A percentile compares a stretch with the other conserved stretches of the same genome.
These are phyloP conservation scores for Globisporangium parvum DNA, from an alignment of 352 stramenopile genomes.

Conservation along the genomic window DNA sequence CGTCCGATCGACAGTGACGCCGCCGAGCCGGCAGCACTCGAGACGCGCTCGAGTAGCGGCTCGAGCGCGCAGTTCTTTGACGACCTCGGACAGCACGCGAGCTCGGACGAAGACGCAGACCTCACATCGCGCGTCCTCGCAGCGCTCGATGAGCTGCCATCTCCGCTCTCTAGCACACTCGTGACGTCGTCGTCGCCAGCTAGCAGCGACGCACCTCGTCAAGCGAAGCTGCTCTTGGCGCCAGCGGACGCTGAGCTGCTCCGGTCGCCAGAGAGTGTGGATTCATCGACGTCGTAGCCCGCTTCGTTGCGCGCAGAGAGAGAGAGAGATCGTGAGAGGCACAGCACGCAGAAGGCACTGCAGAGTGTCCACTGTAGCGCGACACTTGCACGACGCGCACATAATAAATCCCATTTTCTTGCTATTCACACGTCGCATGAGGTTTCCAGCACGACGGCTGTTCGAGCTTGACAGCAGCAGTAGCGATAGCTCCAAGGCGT, in stretches of 20 bases:
- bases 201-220: neutral
- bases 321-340: no score
- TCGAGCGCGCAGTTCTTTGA: constrained; percentile 23
- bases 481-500: neutral
- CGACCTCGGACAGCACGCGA: constrained; percentile 2
- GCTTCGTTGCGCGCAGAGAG: no score
- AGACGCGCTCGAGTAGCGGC: constrained; percentile 26
- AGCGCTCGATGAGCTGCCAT: constrained; percentile 36
- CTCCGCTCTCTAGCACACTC: neutral
- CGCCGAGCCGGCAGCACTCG: constrained; percentile 2
- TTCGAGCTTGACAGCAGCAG: neutral
- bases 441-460: neutral
- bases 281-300: no score
- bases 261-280: neutral
- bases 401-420: neutral
- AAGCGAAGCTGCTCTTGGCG: neutral
- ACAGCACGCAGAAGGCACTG: no score
- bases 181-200: neutral
- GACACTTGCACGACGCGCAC: neutral
- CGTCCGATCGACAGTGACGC: constrained; percentile 41
- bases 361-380: neutral
- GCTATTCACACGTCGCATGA: neutral
- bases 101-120: constrained; percentile 43
- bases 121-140: constrained; percentile 53
- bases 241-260: neutral